Percentiles rank a stretch among this genome's conserved stretches.
phyloP scores from a whole-genome alignment of 345 rosid genomes.

The Gossypium longicalyx region DNA sequence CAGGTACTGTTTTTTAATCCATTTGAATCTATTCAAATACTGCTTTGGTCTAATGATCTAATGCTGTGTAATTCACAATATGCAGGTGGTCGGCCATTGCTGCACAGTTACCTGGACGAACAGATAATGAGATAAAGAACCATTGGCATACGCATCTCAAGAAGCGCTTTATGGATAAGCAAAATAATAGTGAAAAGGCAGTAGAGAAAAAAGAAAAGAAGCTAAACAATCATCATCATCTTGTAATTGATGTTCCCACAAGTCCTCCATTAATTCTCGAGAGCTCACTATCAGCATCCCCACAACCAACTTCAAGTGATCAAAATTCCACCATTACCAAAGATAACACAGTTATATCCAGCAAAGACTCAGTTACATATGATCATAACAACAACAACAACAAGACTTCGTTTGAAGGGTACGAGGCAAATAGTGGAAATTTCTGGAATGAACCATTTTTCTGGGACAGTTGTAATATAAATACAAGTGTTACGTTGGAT shows the following conservation, averaged over 20 bases:
- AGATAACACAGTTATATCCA: background rate
- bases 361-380: constrained; percentile 4
- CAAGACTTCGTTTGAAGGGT: constrained; percentile 19
- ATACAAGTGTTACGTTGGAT: background rate
- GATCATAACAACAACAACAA: background rate
- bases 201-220: background rate
- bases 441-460: constrained; percentile 47
- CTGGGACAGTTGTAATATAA: constrained; percentile 19
- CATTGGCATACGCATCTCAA: constrained; percentile 60
- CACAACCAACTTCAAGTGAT: constrained; percentile 18
- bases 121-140: constrained; percentile 59
- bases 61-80: background rate
- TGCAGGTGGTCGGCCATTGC: constrained; percentile 43
- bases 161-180: constrained; percentile 26
- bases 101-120: constrained; percentile 40
- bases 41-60: too few relatives aligned
- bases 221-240: background rate
- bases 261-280: constrained; percentile 19
- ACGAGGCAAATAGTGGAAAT: constrained; percentile 16
- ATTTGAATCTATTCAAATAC: too few relatives aligned
- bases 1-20: constrained; percentile 24
- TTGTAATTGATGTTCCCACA: background rate
- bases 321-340: constrained; percentile 12
- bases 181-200: background rate
- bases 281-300: constrained; percentile 16